A percentile compares a stretch with the other conserved stretches of the same genome.
Conservation (phyloP, 2,329 filamentous ascomycete genomes). For the Metarhizium rileyi region DNA sequence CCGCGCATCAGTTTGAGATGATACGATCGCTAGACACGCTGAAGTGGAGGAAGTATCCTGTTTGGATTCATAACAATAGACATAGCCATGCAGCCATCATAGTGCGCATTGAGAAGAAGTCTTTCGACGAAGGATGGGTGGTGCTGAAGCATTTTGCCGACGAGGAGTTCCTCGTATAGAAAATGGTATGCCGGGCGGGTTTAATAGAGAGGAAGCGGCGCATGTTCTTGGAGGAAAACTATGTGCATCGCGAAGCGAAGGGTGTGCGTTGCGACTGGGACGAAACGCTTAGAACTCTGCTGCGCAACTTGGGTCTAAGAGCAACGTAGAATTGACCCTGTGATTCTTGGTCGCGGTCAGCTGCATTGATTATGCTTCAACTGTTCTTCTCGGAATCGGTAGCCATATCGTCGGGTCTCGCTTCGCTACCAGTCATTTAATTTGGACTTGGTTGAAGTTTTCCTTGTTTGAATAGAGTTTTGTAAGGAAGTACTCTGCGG, state of each 20-base stretch:
- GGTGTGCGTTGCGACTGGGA: background rate
- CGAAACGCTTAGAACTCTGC: too few species aligned
- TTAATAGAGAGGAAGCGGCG: background rate
- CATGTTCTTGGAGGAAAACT: background rate
- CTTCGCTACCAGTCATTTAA: too few species aligned
- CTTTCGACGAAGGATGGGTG: constrained; percentile 65
- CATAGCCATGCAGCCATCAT: constrained; percentile 90
- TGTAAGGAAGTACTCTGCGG: too few species aligned
- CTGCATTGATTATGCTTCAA: too few species aligned
- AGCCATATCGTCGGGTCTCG: too few species aligned
- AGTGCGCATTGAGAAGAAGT: constrained; percentile 56
- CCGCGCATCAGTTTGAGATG: constrained; percentile 75
- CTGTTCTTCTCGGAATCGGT: too few species aligned
- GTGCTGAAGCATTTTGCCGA: constrained; percentile 76
- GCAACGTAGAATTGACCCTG: too few species aligned
- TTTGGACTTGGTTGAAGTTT: too few species aligned
- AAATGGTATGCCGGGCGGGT: background rate
- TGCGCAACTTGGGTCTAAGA: too few species aligned
- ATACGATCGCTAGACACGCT: constrained; percentile 64
- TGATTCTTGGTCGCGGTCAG: too few species aligned
- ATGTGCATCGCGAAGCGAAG: background rate
- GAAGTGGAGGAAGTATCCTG: constrained; percentile 54
- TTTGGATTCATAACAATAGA: constrained; percentile 66
- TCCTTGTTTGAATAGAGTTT: too few species aligned
- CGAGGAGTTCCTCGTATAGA: constrained; percentile 50